A percentile compares a stretch with the other conserved stretches of the same genome.
Evolutionary conservation across 1,139 yeast genomes (phyloP).

Genomic region (Tardiomyces blankii): DNA sequence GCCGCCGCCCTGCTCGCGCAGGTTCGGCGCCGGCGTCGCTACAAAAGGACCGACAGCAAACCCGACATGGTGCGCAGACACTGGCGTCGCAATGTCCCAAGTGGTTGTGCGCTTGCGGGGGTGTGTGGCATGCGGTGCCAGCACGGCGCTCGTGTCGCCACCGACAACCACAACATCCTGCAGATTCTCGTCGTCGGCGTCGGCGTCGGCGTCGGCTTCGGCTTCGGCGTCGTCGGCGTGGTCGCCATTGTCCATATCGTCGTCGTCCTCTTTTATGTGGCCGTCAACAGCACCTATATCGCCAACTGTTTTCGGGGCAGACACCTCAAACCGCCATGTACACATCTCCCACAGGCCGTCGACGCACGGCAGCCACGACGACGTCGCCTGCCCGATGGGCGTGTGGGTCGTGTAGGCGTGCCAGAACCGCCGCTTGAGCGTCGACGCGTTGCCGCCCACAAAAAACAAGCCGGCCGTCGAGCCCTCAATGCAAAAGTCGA

Average conservation of each 20-base stretch:
- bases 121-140: slow-evolving; percentile 43
- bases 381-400: slow-evolving; percentile 69
- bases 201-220: slow-evolving; percentile 5
- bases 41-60: slow-evolving; percentile 91
- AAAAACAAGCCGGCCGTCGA: slow-evolving; percentile 72
- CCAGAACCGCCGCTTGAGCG: slow-evolving; percentile 41
- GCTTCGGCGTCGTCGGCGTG: slow-evolving; percentile 10
- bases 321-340: slow-evolving; percentile 85
- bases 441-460: slow-evolving; percentile 38
- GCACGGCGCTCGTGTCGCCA: slow-evolving; percentile 34
- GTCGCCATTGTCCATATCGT: slow-evolving; percentile 1
- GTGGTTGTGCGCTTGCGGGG: slow-evolving; percentile 41
- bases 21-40: slow-evolving; percentile 35
- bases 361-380: slow-evolving; percentile 95
- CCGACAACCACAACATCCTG: slow-evolving; percentile 60
- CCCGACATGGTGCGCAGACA: slow-evolving; percentile 92
- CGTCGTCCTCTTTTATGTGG: slow-evolving; percentile 11
- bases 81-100: slow-evolving; percentile 77
- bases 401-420: slow-evolving; percentile 80
- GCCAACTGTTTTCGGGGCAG: slow-evolving; percentile 68
- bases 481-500: slow-evolving; percentile 55
- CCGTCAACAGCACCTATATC: slow-evolving; percentile 39
- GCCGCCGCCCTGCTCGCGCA: slow-evolving; percentile 26
- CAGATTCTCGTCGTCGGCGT: slow-evolving; percentile 26
- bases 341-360: slow-evolving; percentile 83